Evolutionary conservation across 257 asterid genomes (phyloP).

Genomic region (Solanum megistacrolobum): DNA sequence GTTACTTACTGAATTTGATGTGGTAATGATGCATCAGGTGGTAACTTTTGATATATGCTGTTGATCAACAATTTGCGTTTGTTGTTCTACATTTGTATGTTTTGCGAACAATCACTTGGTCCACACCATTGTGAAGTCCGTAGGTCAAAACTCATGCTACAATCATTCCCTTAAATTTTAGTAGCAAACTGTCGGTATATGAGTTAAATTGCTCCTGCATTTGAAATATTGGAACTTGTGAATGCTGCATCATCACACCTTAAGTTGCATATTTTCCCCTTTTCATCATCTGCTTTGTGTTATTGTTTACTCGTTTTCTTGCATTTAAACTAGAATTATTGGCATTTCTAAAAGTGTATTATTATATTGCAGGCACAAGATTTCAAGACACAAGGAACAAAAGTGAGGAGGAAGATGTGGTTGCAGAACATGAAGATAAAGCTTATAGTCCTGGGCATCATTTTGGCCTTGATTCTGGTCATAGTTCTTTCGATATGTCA

Average conservation of each 20-base stretch:
- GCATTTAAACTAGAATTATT: neutral
- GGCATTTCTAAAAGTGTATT: neutral
- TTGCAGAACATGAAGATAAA: slow-evolving; percentile 87
- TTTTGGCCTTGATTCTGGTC: slow-evolving; percentile 76
- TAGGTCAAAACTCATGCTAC: neutral
- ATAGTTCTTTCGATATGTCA: slow-evolving; percentile 71
- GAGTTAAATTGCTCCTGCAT: neutral
- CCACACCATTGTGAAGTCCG: neutral
- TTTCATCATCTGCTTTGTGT: neutral
- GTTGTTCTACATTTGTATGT: neutral
- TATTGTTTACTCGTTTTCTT: neutral
- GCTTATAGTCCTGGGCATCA: slow-evolving; percentile 82
- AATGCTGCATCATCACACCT: neutral
- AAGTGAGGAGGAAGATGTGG: slow-evolving; percentile 95
- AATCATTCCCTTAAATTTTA: neutral
- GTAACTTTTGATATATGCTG: neutral
- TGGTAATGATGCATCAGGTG: neutral
- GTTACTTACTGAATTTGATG: neutral
- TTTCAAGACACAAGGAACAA: slow-evolving; percentile 86
- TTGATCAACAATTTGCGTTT: neutral
- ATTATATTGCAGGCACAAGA: slow-evolving; percentile 64
- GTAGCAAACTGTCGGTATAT: neutral
- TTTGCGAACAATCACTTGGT: neutral
- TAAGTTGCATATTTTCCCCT: neutral
- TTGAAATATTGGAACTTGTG: neutral